These are phyloP conservation scores for Rhodocollybia butyracea DNA, from an alignment of 768 basidiomycete genomes.

Conservation along the genomic window DNA sequence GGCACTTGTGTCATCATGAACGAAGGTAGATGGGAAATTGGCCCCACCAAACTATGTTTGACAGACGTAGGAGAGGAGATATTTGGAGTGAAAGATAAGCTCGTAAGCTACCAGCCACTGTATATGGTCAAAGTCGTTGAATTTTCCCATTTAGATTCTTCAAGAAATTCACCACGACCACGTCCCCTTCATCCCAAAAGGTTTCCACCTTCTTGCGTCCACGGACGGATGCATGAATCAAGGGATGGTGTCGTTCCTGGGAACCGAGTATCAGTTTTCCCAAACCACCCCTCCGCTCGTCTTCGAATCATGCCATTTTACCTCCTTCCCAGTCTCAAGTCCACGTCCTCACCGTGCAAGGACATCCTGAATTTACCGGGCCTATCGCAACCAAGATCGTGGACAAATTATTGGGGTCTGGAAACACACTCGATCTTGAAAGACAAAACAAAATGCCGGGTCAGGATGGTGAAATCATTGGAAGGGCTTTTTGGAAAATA, in stretches of 20 bases:
- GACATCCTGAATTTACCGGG: constrained; percentile 86
- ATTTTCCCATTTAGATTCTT: constrained; percentile 48
- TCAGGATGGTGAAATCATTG: constrained; percentile 41
- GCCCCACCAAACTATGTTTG: constrained; percentile 62
- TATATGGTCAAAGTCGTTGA: too few species aligned
- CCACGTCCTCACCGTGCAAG: constrained; percentile 84
- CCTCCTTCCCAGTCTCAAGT: constrained; percentile 37
- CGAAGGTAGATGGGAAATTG: constrained; percentile 75
- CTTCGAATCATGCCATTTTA: neutral
- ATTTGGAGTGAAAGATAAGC: constrained; percentile 41
- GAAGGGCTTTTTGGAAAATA: constrained; percentile 40
- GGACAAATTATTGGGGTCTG: constrained; percentile 39
- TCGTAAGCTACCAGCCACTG: constrained; percentile 20
- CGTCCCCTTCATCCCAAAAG: constrained; percentile 56
- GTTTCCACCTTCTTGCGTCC: constrained; percentile 62
- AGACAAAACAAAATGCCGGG: constrained; percentile 18
- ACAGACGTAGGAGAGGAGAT: constrained; percentile 66
- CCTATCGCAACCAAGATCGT: constrained; percentile 55
- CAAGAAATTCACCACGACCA: constrained; percentile 91
- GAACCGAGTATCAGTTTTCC: constrained; percentile 4
- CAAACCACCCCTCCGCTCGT: constrained; percentile 5
- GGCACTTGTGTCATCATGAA: constrained; percentile 67
- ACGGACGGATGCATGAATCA: constrained; percentile 58
- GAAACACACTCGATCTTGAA: constrained; percentile 39
- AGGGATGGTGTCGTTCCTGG: constrained; percentile 61